Evolutionary conservation across 148 eudicot species (phyloP).

Genomic region (Chenopodium berlandieri): DNA sequence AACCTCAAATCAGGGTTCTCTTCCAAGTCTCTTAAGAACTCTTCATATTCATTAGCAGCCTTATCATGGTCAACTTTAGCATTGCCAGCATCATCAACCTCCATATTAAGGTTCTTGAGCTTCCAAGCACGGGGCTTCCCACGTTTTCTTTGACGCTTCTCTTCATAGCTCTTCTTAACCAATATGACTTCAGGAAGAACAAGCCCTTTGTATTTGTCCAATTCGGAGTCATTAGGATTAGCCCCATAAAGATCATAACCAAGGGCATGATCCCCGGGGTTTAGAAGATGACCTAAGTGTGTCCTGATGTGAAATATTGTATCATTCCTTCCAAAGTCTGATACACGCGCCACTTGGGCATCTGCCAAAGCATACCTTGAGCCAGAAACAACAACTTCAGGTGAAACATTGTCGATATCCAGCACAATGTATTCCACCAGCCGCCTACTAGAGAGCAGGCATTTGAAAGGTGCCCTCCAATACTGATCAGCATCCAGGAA

Average conservation of each 20-base stretch:
- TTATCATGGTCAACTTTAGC: conserved; percentile 50
- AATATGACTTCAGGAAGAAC: conserved; percentile 56
- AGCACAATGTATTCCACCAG: conserved; percentile 57
- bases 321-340: conserved; percentile 69
- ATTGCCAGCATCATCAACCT: conserved; percentile 41
- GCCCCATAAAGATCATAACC: conserved; percentile 70
- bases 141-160: conserved; percentile 55
- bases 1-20: conserved; percentile 77
- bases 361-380: conserved; percentile 62
- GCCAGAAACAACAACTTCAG: conserved; percentile 53
- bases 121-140: conserved; percentile 77
- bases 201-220: conserved; percentile 58
- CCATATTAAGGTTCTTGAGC: conserved; percentile 68
- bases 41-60: conserved; percentile 56
- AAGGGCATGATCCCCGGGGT: conserved; percentile 64
- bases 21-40: conserved; percentile 63
- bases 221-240: conserved; percentile 55
- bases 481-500: conserved; percentile 59
- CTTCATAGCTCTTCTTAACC: conserved; percentile 75
- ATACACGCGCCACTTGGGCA: conserved; percentile 60
- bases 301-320: conserved; percentile 49
- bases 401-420: conserved; percentile 39
- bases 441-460: conserved; percentile 47
- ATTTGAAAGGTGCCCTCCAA: conserved; percentile 45
- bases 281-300: conserved; percentile 62